Evolutionary conservation across 2,329 filamentous ascomycete species (phyloP), one percentile per base, ranked within the genome.

Genomic region (Domatiomyces globalis): DNA sequence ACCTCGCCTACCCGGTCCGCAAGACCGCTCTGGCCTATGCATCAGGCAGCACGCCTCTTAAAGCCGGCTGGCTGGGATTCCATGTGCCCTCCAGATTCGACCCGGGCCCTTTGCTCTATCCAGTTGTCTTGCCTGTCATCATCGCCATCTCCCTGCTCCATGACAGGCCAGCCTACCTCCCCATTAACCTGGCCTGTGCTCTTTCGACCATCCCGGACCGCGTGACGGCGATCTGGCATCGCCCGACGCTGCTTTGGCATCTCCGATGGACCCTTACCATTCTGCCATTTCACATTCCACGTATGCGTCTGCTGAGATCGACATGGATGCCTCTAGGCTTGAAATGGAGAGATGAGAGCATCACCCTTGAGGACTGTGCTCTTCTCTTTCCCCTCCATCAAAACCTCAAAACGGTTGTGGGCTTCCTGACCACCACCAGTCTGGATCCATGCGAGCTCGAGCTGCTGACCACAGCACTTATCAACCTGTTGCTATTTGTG

Each of bases 101-200:
- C 63, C 89, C 88, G 2, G 90, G 90, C 5, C 87, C 89, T 9
- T 74, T 95, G n/a, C 68, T 95, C 52, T 96, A 95, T 64, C 90
- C 90, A 17, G 77, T 84, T 5, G 68, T 82, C 2, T 74, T 95
- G 27, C 87, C 89, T 0, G 69, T 89, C 15, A 74, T 89, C 45
- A 83, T 92, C 25, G 81, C 88, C 1, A 71, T 92, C 4, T 81
- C 89, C 8, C 73, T 95, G 43, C 79, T 81, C 6, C 73, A 75
- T 48, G 75, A 77, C 47, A 79, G 78, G 45, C 72, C 77, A 2
- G 72, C 74, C 7, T 73, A 81, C 10, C 65, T 95, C 18, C 69
- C 94, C 6, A 82, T 85, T 1, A 95, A 92, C 61, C 78, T 95
- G 42, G 74, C 94, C n/a, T 77, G 95, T 48, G 79, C 83, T 53